phyloP scores from a whole-genome alignment of 345 rosid genomes.

The Rubroshorea leprosula region DNA sequence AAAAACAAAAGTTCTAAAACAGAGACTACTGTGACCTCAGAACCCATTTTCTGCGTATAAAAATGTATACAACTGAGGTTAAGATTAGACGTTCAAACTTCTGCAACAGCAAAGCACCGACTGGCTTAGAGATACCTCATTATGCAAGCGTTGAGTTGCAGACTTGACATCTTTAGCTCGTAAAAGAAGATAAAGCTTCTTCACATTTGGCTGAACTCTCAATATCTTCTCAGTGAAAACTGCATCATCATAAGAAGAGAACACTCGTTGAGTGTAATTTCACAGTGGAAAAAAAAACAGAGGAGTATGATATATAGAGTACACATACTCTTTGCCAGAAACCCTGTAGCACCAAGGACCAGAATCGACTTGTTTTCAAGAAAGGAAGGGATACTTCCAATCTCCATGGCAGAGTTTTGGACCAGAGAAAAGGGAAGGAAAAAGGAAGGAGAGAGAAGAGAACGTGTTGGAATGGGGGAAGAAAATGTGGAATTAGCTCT shows the following conservation, averaged over 20 bases:
- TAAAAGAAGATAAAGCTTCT: slow-evolving; percentile 67
- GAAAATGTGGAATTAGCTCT: too few relatives aligned
- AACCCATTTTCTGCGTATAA: too few relatives aligned
- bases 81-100: too few relatives aligned
- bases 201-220: slow-evolving; percentile 78
- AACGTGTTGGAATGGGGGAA: too few relatives aligned
- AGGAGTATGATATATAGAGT: background rate
- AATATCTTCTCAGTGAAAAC: slow-evolving; percentile 76
- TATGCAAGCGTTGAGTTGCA: slow-evolving; percentile 56
- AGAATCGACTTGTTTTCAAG: slow-evolving; percentile 50
- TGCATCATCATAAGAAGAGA: slow-evolving; percentile 16
- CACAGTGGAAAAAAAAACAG: background rate
- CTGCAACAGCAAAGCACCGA: too few relatives aligned
- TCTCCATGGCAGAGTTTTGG: slow-evolving; percentile 43
- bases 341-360: slow-evolving; percentile 57
- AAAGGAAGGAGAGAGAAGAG: background rate
- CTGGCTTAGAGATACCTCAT: slow-evolving; percentile 39
- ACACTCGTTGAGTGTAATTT: background rate
- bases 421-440: background rate
- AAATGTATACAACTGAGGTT: too few relatives aligned
- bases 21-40: too few relatives aligned
- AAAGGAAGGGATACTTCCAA: slow-evolving; percentile 46
- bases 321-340: slow-evolving; percentile 46
- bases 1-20: background rate
- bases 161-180: slow-evolving; percentile 66